These are phyloP conservation scores for Pezizomycotina sp. DNA, from an alignment of 2,329 filamentous ascomycete genomes.

Conservation along the genomic window DNA sequence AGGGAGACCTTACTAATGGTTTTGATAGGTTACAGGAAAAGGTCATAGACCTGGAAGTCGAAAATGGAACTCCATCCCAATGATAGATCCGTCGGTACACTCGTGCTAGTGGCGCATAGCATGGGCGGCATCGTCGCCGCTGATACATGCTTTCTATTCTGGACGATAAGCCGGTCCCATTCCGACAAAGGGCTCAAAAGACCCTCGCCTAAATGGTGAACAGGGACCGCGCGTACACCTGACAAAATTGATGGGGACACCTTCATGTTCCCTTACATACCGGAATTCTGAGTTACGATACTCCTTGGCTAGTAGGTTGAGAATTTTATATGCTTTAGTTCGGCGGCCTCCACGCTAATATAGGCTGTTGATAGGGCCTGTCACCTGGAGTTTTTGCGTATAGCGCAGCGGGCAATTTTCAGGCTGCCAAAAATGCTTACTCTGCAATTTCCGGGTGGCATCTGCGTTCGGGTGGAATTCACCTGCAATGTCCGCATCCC, in stretches of 20 bases:
- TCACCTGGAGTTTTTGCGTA: conserved; percentile 69
- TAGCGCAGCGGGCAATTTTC: conserved; percentile 73
- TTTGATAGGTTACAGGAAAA: conserved; percentile 59
- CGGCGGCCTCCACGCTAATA: too few relatives aligned
- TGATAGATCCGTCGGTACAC: conserved; percentile 67
- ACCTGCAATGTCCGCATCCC: conserved; percentile 27
- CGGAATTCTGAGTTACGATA: conserved; percentile 84
- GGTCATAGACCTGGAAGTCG: conserved; percentile 87
- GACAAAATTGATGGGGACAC: too few relatives aligned
- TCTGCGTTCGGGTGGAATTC: conserved; percentile 23
- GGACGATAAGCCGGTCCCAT: conserved; percentile 44
- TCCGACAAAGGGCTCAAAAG: too few relatives aligned
- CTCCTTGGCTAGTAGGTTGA: conserved; percentile 76
- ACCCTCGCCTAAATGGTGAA: too few relatives aligned
- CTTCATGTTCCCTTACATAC: conserved; percentile 86
- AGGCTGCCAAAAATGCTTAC: conserved; percentile 53
- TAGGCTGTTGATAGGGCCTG: conserved; percentile 20
- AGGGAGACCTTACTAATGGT: too few relatives aligned
- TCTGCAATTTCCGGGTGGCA: conserved; percentile 42
- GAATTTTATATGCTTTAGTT: too few relatives aligned
- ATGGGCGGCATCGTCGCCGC: conserved; percentile 92
- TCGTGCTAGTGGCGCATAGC: conserved; percentile 69
- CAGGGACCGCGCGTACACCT: too few relatives aligned
- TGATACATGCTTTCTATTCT: conserved; percentile 65
- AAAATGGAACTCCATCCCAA: conserved; percentile 64